These are phyloP conservation scores for Microcyclospora pomicola DNA, from an alignment of 2,329 filamentous ascomycete species.

Conservation along the genomic window DNA sequence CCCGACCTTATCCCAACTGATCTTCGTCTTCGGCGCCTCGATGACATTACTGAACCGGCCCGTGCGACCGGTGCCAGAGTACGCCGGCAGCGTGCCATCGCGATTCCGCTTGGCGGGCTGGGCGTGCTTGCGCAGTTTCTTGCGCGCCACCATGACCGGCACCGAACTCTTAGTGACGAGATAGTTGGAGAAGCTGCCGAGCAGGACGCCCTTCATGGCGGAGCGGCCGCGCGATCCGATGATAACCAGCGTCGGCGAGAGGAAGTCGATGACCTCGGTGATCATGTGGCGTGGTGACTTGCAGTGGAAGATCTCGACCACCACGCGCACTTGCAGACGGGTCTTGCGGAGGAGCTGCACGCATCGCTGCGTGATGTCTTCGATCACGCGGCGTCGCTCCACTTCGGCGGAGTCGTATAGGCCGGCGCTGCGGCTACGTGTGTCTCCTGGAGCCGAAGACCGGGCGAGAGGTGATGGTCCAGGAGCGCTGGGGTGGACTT, in stretches of 20 bases:
- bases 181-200: conserved; percentile 96
- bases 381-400: conserved; percentile 67
- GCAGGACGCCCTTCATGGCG: conserved; percentile 82
- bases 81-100: conserved; percentile 20
- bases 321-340: conserved; percentile 77
- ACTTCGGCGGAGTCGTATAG: conserved; percentile 47
- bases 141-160: conserved; percentile 94
- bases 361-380: conserved; percentile 70
- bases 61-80: conserved; percentile 16
- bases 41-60: conserved; percentile 22
- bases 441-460: conserved; percentile 5
- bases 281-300: conserved; percentile 95
- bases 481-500: conserved; percentile 11
- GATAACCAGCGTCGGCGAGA: conserved; percentile 84
- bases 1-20: conserved; percentile 23
- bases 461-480: conserved; percentile 21
- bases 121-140: conserved; percentile 73
- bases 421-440: conserved; percentile 19
- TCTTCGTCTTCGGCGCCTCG: conserved; percentile 20
- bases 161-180: conserved; percentile 92
- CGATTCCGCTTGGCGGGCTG: conserved; percentile 15
- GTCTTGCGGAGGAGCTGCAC: conserved; percentile 83
- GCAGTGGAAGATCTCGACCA: conserved; percentile 95
- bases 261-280: conserved; percentile 87
- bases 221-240: conserved; percentile 83